phyloP scores from a whole-genome alignment of 495 filamentous ascomycete species.

The Geopyxis carbonaria region DNA sequence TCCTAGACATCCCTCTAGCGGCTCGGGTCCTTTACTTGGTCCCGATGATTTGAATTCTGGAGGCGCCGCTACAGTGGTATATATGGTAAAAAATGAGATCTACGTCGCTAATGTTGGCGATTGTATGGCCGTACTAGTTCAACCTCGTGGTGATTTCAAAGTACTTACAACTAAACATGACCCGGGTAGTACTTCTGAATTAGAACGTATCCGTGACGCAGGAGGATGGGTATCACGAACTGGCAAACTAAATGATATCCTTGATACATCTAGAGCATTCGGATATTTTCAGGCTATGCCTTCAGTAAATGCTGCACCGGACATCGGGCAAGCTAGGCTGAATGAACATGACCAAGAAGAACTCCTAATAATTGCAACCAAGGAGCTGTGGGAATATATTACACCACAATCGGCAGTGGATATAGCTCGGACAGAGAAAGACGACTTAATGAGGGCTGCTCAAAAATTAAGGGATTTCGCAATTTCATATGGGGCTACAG shows the following conservation, averaged over 20 bases:
- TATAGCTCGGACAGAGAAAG: constrained; percentile 62
- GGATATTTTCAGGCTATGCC: constrained; percentile 88
- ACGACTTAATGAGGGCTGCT: constrained; percentile 87
- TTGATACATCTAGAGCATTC: constrained; percentile 86
- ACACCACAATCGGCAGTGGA: constrained; percentile 81
- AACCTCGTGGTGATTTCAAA: constrained; percentile 60
- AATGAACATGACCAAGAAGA: constrained; percentile 87
- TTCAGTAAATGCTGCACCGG: constrained; percentile 75
- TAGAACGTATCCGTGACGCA: constrained; percentile 79
- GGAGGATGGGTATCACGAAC: constrained; percentile 90
- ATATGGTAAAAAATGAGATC: constrained; percentile 71
- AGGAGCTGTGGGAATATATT: constrained; percentile 87
- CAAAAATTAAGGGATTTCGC: constrained; percentile 90
- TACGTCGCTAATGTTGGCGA: constrained; percentile 93
- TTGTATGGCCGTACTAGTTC: constrained; percentile 83
- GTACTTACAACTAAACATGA: constrained; percentile 83
- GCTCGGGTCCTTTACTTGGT: constrained; percentile 47
- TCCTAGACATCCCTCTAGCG: constrained; percentile 41
- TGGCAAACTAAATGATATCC: constrained; percentile 77
- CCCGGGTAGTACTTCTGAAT: constrained; percentile 64
- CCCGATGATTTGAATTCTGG: constrained; percentile 79
- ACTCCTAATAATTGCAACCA: constrained; percentile 77
- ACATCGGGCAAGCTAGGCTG: constrained; percentile 61
- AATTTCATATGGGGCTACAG: constrained; percentile 79
- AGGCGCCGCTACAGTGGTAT: constrained; percentile 80